phyloP scores from a whole-genome alignment of 139 green algal genomes.

The Chlorokybus atmophyticus region DNA sequence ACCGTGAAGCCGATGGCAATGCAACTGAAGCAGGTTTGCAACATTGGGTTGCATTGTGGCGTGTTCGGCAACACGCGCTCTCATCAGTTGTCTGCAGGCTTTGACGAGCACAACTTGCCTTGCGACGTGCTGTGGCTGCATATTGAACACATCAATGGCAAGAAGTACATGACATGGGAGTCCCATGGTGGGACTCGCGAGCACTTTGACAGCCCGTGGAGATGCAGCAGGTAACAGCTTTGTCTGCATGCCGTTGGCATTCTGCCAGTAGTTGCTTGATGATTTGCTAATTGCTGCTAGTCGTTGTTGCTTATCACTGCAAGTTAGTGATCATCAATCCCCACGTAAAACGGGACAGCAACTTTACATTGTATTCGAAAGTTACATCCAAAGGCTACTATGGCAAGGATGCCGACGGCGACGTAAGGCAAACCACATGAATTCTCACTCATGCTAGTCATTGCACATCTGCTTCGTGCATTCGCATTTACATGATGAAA shows the following conservation, averaged over 20 bases:
- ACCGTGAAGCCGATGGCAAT: conserved; percentile 66
- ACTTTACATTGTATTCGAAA: conserved; percentile 77
- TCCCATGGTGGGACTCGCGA: too few species aligned
- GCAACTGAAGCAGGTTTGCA: too few species aligned
- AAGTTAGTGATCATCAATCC: conserved; percentile 94
- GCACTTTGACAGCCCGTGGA: conserved; percentile 38
- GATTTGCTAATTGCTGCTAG: background rate
- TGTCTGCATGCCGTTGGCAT: too few species aligned
- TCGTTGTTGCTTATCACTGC: too few species aligned
- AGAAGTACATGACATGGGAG: conserved; percentile 98
- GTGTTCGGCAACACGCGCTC: too few species aligned
- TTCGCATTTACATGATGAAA: too few species aligned
- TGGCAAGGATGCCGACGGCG: conserved; percentile 63
- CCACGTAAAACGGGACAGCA: conserved; percentile 83
- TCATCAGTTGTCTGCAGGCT: conserved; percentile 46
- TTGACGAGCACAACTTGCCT: conserved; percentile 82
- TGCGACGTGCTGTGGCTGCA: conserved; percentile 99
- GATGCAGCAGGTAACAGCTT: conserved; percentile 66
- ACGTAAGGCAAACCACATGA: too few species aligned
- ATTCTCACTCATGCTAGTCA: too few species aligned
- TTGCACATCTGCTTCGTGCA: too few species aligned
- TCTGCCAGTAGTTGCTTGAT: background rate
- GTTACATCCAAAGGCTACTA: conserved; percentile 60
- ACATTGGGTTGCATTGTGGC: too few species aligned
- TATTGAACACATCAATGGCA: conserved; percentile 97